These are phyloP conservation scores for Yamadazyma sp. DNA, from an alignment of 1,139 yeast species.

Conservation along the genomic window DNA sequence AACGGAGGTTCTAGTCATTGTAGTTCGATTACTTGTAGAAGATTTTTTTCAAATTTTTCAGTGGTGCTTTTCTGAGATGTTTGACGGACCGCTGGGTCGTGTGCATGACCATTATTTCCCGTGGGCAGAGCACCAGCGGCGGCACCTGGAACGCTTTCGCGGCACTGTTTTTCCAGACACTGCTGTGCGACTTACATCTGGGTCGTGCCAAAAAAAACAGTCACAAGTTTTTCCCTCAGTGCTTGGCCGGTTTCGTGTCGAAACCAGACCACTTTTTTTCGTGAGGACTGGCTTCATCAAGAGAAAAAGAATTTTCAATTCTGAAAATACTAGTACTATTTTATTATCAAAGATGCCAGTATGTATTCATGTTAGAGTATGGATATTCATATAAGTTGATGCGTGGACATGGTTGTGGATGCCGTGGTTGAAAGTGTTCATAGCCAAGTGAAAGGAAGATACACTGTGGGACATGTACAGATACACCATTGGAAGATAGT, in stretches of 20 bases:
- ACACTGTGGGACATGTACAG: too few species aligned
- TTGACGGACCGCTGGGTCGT: too few species aligned
- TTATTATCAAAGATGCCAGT: slow-evolving; percentile 33
- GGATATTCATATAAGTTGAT: background rate
- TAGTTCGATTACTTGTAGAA: background rate
- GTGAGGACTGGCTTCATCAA: slow-evolving; percentile 2
- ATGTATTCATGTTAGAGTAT: slow-evolving; percentile 20
- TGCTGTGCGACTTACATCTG: too few species aligned
- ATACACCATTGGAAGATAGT: too few species aligned
- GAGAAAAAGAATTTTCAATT: slow-evolving; percentile 8
- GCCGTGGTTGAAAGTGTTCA: background rate
- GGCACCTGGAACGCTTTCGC: too few species aligned
- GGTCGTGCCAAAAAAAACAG: slow-evolving; percentile 12
- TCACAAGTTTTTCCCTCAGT: slow-evolving; percentile 5
- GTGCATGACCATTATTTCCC: too few species aligned
- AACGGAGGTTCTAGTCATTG: slow-evolving; percentile 95
- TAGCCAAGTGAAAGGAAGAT: too few species aligned
- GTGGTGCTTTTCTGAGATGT: background rate
- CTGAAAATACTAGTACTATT: slow-evolving; percentile 4
- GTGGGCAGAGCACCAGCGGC: too few species aligned
- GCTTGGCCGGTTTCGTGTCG: slow-evolving; percentile 2
- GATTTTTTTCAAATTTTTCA: slow-evolving; percentile 6
- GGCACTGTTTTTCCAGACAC: too few species aligned
- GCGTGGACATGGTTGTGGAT: background rate
- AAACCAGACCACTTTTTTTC: background rate